Conservation (phyloP, 495 filamentous ascomycete species). For the Cryomyces minteri region DNA sequence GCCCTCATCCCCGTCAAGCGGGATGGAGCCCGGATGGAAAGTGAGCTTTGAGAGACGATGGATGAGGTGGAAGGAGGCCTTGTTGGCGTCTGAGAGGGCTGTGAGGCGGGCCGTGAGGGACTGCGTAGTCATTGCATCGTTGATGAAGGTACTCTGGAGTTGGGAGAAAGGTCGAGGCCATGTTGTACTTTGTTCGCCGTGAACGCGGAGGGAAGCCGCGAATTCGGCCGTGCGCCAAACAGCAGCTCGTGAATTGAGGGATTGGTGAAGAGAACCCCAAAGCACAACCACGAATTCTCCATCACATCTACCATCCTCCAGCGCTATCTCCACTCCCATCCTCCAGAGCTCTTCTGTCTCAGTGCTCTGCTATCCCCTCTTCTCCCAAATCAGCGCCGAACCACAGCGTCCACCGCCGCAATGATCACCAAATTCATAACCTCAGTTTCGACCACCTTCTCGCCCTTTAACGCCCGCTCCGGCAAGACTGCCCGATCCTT, state of each 20-base stretch:
- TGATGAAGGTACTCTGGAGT: too few relatives aligned
- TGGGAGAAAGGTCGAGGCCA: too few relatives aligned
- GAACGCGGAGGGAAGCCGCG: too few relatives aligned
- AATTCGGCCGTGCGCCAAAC: too few relatives aligned
- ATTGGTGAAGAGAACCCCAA: too few relatives aligned
- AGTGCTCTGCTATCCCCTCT: neutral
- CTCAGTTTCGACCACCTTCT: slow-evolving; percentile 67
- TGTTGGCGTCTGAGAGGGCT: slow-evolving; percentile 47
- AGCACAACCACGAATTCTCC: neutral
- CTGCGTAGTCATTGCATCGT: slow-evolving; percentile 29
- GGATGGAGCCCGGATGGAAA: slow-evolving; percentile 38
- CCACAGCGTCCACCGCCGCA: slow-evolving; percentile 11
- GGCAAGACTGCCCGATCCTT: slow-evolving; percentile 65
- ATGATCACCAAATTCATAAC: slow-evolving; percentile 88
- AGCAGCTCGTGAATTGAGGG: too few relatives aligned
- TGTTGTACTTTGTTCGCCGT: too few relatives aligned
- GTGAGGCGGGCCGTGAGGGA: slow-evolving; percentile 45
- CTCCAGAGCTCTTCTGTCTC: neutral
- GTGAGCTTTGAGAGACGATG: slow-evolving; percentile 51
- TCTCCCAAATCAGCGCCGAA: too few relatives aligned
- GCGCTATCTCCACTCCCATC: neutral
- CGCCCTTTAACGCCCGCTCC: slow-evolving; percentile 63
- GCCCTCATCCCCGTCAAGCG: slow-evolving; percentile 32
- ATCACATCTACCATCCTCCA: neutral
- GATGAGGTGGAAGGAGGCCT: slow-evolving; percentile 54